A percentile compares a stretch with the other conserved stretches of the same genome.
Conservation (phyloP, 1,284 basidiomycete species). For the Irpex sp. region DNA sequence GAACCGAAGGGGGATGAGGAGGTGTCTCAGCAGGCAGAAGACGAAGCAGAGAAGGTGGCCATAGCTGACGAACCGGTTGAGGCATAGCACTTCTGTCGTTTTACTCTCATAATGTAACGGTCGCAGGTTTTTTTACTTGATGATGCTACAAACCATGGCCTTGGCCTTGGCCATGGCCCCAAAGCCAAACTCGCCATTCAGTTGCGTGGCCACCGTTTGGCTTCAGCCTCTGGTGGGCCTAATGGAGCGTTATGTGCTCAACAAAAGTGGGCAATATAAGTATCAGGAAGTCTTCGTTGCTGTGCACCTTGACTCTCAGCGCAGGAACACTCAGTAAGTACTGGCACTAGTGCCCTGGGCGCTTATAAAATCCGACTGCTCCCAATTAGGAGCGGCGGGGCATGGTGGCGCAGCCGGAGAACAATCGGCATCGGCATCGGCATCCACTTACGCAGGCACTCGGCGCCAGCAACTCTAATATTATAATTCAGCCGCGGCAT, state of each 20-base stretch:
- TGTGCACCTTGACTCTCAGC: too few relatives aligned
- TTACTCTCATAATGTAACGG: not conserved
- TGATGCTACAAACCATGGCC: too few relatives aligned
- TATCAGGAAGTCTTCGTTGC: too few relatives aligned
- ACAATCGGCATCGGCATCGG: slow-evolving; percentile 11
- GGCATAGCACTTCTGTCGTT: slow-evolving; percentile 10
- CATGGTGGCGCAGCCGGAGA: slow-evolving; percentile 31
- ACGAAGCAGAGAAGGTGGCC: slow-evolving; percentile 32
- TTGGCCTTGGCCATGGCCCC: too few relatives aligned
- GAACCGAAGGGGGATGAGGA: slow-evolving; percentile 32
- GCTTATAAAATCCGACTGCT: not conserved
- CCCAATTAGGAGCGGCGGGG: slow-evolving; percentile 10
- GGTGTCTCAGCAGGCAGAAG: slow-evolving; percentile 31
- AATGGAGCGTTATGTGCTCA: too few relatives aligned
- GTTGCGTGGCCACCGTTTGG: too few relatives aligned
- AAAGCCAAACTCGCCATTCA: too few relatives aligned
- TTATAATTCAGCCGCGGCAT: not conserved
- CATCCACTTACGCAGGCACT: slow-evolving; percentile 16
- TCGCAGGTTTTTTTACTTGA: too few relatives aligned
- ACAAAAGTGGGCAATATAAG: too few relatives aligned
- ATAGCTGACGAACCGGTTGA: slow-evolving; percentile 30
- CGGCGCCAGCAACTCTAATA: not conserved
- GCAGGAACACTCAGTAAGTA: too few relatives aligned
- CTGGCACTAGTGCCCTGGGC: too few relatives aligned
- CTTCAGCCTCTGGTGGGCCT: too few relatives aligned